Conservation (phyloP, 495 filamentous ascomycete genomes). For the Neurospora cerealis region DNA sequence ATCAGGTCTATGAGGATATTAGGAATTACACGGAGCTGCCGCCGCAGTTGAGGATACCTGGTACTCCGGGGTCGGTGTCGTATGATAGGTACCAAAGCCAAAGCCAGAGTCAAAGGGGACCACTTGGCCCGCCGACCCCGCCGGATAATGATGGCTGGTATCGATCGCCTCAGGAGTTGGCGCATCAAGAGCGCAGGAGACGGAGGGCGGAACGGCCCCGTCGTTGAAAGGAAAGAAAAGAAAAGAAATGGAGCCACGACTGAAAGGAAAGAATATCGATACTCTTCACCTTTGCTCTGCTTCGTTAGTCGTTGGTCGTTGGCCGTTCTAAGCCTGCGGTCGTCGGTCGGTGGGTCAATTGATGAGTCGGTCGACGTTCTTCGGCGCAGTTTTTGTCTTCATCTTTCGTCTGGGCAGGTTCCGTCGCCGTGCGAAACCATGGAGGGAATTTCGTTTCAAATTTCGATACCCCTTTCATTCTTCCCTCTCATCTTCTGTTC, state of each 20-base stretch:
- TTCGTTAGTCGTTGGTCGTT: neutral
- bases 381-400: neutral
- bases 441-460: neutral
- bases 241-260: neutral
- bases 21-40: conserved; percentile 18
- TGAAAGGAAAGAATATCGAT: neutral
- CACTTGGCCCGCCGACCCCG: neutral
- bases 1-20: neutral
- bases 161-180: neutral
- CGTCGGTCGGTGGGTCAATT: neutral
- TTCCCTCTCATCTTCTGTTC: neutral
- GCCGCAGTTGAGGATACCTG: neutral
- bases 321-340: neutral
- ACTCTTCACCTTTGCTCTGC: neutral
- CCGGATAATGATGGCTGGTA: neutral
- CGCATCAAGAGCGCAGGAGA: neutral
- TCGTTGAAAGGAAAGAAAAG: neutral
- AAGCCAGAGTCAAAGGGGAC: neutral
- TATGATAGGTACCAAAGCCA: neutral
- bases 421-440: neutral
- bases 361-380: neutral
- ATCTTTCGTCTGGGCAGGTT: neutral
- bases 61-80: neutral
- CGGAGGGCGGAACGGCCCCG: neutral
- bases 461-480: neutral